A percentile compares a stretch with the other conserved stretches of the same genome.
These are phyloP conservation scores for Kodamaea alishanica DNA, from an alignment of 1,139 yeast genomes.

Conservation along the genomic window DNA sequence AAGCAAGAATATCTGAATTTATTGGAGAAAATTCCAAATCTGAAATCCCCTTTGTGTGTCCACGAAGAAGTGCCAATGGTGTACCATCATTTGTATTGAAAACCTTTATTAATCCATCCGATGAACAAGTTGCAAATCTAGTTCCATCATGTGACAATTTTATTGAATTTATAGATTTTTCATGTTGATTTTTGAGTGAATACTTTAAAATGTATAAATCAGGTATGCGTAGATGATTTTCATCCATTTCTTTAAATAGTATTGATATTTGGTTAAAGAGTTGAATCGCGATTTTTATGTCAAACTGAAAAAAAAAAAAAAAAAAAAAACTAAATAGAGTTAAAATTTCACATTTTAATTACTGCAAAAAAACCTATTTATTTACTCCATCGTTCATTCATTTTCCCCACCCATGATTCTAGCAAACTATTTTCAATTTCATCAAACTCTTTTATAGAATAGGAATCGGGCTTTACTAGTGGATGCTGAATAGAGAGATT, in stretches of 20 bases:
- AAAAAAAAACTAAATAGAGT: too few relatives aligned
- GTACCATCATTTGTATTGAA: slow-evolving; percentile 33
- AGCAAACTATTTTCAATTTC: slow-evolving; percentile 44
- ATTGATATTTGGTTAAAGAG: too few relatives aligned
- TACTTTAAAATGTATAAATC: slow-evolving; percentile 11
- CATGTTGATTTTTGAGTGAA: slow-evolving; percentile 6
- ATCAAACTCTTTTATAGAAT: slow-evolving; percentile 25
- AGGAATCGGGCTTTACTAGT: slow-evolving; percentile 1
- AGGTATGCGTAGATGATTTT: slow-evolving; percentile 1
- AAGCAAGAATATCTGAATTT: slow-evolving; percentile 68
- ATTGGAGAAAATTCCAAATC: slow-evolving; percentile 71
- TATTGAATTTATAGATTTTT: slow-evolving; percentile 35
- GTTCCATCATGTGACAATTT: slow-evolving; percentile 66
- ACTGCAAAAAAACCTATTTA: too few relatives aligned
- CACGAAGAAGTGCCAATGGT: slow-evolving; percentile 40
- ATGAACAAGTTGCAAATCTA: slow-evolving; percentile 54
- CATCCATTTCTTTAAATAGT: too few relatives aligned
- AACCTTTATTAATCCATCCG: slow-evolving; percentile 36
- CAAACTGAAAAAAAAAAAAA: too few relatives aligned
- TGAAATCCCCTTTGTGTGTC: slow-evolving; percentile 69
- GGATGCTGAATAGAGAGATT: slow-evolving; percentile 16
- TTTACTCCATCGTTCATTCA: slow-evolving; percentile 17
- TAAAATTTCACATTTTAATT: too few relatives aligned
- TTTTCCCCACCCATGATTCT: slow-evolving; percentile 44
- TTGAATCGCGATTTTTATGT: too few relatives aligned